Conservation (phyloP, 345 rosid genomes). For the Eucalyptus marginata region DNA sequence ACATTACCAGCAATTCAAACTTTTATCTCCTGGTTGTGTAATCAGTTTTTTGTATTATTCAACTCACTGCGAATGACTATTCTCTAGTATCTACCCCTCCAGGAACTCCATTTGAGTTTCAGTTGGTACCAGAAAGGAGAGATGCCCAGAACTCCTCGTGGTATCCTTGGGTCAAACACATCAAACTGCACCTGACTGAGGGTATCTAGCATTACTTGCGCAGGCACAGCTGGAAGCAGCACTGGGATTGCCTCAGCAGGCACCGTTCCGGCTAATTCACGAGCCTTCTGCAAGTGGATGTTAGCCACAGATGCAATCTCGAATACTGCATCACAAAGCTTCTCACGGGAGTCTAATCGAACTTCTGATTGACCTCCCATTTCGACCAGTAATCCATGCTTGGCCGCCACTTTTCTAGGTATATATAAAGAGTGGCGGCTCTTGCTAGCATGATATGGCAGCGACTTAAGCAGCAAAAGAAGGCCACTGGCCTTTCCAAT, state of each 20-base stretch:
- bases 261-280: slow-evolving; percentile 47
- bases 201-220: slow-evolving; percentile 61
- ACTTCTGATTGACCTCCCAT: slow-evolving; percentile 54
- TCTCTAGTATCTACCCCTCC: slow-evolving; percentile 47
- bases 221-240: slow-evolving; percentile 70
- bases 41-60: background rate
- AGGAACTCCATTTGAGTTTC: slow-evolving; percentile 76
- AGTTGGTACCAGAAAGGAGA: slow-evolving; percentile 73
- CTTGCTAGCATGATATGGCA: slow-evolving; percentile 74
- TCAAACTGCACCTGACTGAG: slow-evolving; percentile 58
- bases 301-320: slow-evolving; percentile 91
- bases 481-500: slow-evolving; percentile 92
- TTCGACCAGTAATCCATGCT: slow-evolving; percentile 57
- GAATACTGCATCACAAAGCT: slow-evolving; percentile 51
- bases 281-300: slow-evolving; percentile 73
- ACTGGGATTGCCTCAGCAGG: slow-evolving; percentile 67
- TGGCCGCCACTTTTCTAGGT: slow-evolving; percentile 55
- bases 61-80: background rate
- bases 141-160: slow-evolving; percentile 63
- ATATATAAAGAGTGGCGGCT: slow-evolving; percentile 62
- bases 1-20: background rate
- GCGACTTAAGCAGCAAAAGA: slow-evolving; percentile 59
- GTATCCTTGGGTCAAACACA: slow-evolving; percentile 73
- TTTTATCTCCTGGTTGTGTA: background rate
- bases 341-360: slow-evolving; percentile 49